Base-by-base conservation (phyloP, 2,329 filamentous ascomycete genomes). In the Ascochyta fabae region DNA sequence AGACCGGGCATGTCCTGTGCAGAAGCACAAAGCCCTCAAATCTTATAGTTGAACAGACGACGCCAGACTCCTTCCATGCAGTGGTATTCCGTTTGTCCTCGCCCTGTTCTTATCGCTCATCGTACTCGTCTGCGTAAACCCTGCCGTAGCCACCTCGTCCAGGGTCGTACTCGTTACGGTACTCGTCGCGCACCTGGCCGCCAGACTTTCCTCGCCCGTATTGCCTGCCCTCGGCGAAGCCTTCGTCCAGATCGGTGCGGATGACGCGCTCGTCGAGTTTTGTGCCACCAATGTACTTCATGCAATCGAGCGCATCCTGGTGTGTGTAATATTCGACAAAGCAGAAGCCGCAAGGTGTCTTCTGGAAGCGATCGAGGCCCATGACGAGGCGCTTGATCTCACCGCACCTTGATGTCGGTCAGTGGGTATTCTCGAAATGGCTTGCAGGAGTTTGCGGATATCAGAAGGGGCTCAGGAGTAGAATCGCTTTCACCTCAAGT, bases 311-410 rank as follows among this genome's bases (percentile, higher is more conserved):
- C 8, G 95, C 95, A 76, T 99, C 95, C 73, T 96, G 89, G 76
- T 98, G 95, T 27, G 89, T 97, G 81, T 97, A 98, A 80, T 99
- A 99, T 79, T 99, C 95, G 71, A 99, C 95, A 73, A 99, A 99
- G 83, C 95, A 99, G 83, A 99, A 99, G 36, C 95, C 95, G 78
- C 95, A 99, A 1, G 95, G 95, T 0, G 95, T 99, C 81, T 99
- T 99, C 78, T 90, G 90, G 82, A 95, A 96, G 54, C 95, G 89
- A 75, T 99, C 95, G 48, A 99, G 86, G 45, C 95, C 95, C 95
- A 99, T 99, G 63, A 99, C 87, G 43, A 99, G 86, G 26, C 95
- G 91, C 80, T 99, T 99, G 79, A 99, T 96, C 81, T 98, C 95
- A 70, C 95, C 95, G 77, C 92, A 88, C 38, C 53, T 56, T 24